Conservation (phyloP, 1,284 basidiomycete genomes). For the Kalmanozyma brasiliensis region DNA sequence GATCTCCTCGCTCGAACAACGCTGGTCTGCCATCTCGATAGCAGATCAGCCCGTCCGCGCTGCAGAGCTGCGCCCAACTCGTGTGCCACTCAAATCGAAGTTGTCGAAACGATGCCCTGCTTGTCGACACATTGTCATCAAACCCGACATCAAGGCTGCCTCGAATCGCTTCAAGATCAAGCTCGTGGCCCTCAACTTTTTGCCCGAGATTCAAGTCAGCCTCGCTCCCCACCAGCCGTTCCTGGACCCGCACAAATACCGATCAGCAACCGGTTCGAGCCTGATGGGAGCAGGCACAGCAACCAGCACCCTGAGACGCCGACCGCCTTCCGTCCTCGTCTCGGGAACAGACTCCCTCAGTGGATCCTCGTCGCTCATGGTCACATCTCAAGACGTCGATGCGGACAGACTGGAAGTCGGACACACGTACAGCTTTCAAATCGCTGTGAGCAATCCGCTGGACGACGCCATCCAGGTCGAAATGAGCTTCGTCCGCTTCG, state of each 20-base stretch:
- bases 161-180: constrained; percentile 96
- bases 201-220: constrained; percentile 79
- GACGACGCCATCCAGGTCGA: constrained; percentile 56
- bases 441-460: constrained; percentile 57
- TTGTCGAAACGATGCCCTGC: constrained; percentile 91
- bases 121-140: constrained; percentile 95
- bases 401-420: constrained; percentile 32
- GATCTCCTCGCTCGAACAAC: constrained; percentile 79
- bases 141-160: constrained; percentile 95
- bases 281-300: constrained; percentile 1
- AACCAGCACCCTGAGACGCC: constrained; percentile 15
- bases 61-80: constrained; percentile 79
- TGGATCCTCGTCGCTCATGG: constrained; percentile 11
- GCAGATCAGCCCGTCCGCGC: constrained; percentile 72
- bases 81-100: constrained; percentile 91
- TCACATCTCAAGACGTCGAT: constrained; percentile 31
- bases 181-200: constrained; percentile 89
- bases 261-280: not conserved
- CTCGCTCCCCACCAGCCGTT: constrained; percentile 41
- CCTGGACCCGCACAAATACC: constrained; percentile 25
- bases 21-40: constrained; percentile 75
- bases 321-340: constrained; percentile 20
- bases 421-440: constrained; percentile 50
- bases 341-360: constrained; percentile 6
- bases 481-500: constrained; percentile 42